Conservation (phyloP, 495 filamentous ascomycete species). For the Podospora australis region DNA sequence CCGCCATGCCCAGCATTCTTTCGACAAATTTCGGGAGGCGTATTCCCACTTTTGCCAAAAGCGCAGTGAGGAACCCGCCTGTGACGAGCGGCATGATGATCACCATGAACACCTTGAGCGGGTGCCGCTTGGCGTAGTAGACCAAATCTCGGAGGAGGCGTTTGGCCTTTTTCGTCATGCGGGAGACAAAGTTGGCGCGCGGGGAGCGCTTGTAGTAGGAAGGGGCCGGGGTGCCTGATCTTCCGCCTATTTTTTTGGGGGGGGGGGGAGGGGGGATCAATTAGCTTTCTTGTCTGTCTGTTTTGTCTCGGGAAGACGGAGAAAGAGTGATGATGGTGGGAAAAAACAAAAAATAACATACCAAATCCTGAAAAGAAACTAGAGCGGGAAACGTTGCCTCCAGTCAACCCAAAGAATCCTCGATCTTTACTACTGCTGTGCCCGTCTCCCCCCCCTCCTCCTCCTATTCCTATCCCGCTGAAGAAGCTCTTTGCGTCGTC, state of each 20-base stretch:
- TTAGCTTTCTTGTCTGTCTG: too few relatives aligned
- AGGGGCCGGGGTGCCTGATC: conserved; percentile 32
- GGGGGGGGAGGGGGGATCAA: neutral
- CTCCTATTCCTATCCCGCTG: too few relatives aligned
- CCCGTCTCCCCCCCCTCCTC: too few relatives aligned
- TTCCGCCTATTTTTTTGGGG: conserved; percentile 4
- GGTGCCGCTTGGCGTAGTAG: conserved; percentile 69
- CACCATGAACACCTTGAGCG: conserved; percentile 76
- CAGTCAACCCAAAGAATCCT: neutral
- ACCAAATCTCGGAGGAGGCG: conserved; percentile 67
- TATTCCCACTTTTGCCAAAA: conserved; percentile 70
- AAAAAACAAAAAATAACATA: neutral
- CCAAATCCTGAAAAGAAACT: conserved; percentile 33
- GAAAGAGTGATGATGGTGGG: conserved; percentile 50
- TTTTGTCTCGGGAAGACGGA: too few relatives aligned
- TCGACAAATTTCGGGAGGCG: conserved; percentile 56
- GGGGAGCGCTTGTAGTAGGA: conserved; percentile 69
- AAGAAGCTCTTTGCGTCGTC: too few relatives aligned
- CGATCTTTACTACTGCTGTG: too few relatives aligned
- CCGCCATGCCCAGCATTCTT: conserved; percentile 49
- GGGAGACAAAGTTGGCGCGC: conserved; percentile 66
- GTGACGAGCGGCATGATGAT: conserved; percentile 79
- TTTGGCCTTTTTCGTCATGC: conserved; percentile 62
- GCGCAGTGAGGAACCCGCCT: conserved; percentile 65
- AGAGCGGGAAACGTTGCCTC: neutral